Evolutionary conservation across 495 filamentous ascomycete species (phyloP), one percentile per base, ranked within the genome.

Genomic region (Usnea hakonensis): DNA sequence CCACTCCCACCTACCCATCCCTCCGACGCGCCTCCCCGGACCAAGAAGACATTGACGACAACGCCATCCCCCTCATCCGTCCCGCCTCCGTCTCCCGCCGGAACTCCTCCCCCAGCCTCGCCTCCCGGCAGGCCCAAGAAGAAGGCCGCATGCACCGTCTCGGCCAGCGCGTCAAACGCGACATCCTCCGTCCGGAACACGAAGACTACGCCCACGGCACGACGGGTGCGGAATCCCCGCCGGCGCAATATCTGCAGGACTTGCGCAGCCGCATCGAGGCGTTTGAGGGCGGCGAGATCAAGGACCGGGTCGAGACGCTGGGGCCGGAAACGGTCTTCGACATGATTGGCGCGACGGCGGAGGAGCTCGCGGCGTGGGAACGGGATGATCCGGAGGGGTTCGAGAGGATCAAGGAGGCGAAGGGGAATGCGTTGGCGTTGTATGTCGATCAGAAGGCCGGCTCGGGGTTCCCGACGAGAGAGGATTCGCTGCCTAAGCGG

Each of bases 61-160:
- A 76, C 7, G 73, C 73, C 59, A 68, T 69, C 61, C 78, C 62
- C 55, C 68, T 76, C 38, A 69, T 75, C 64, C 73, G 72, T 48
- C 68, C 74, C 40, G 68, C 68, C 62, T 60, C 65, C 72, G 79
- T 90, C 26, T 86, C 85, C 2, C 85, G 90, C 37, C 82, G 87
- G 61, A 86, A 82, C 72, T 92, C 89, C 1, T 85, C 91, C 60
- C 86, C 94, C 50, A 91, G 87, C 13, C 80, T 95, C 26, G 85
- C 87, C 55, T 88, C 89, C 26, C 87, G 85, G 55, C 88, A 86
- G 28, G 85, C 87, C 14, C 81, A 90, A 50, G 94, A 98, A 75
- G 94, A 98, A 80, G 94, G 89, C 52, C 88, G 87, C 41, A 83
- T 93, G 63, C 88, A 95, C 68, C 88, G 91, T 28, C 83, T 91